These are phyloP conservation scores for Pseudozyma thailandica DNA, from an alignment of 1,284 basidiomycete species.

Conservation along the genomic window DNA sequence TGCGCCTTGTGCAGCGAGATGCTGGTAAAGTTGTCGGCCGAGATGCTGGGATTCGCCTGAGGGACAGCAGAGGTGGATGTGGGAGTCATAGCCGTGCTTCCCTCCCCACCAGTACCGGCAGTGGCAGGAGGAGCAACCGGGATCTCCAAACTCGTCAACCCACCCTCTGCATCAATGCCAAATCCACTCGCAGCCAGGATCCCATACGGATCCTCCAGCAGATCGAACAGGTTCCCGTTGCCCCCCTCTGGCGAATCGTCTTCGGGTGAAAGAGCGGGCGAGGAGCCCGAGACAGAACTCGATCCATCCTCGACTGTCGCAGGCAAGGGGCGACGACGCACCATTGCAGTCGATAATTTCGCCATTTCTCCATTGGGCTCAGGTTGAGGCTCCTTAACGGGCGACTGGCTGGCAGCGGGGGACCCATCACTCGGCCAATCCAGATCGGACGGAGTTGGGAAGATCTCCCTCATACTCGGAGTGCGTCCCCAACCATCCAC, in stretches of 20 bases:
- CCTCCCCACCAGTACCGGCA: not conserved
- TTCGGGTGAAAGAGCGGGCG: constrained; percentile 37
- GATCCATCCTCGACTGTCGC: constrained; percentile 65
- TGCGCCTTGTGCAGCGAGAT: constrained; percentile 56
- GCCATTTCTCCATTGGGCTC: too few species aligned
- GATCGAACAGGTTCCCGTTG: constrained; percentile 45
- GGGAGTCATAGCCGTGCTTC: constrained; percentile 13
- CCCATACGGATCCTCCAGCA: constrained; percentile 66
- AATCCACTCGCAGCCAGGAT: constrained; percentile 59
- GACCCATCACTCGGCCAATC: constrained; percentile 39
- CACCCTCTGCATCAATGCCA: constrained; percentile 39
- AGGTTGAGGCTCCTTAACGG: not conserved
- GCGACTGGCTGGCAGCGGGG: constrained; percentile 9
- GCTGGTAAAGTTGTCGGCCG: constrained; percentile 52
- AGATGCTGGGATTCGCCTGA: constrained; percentile 12
- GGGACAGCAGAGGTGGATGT: constrained; percentile 6
- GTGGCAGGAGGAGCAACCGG: not conserved
- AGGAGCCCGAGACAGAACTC: constrained; percentile 43
- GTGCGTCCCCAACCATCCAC: constrained; percentile 51
- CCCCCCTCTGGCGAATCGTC: constrained; percentile 25
- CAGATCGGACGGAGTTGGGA: constrained; percentile 50
- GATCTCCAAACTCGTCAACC: constrained; percentile 27
- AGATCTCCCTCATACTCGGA: constrained; percentile 51
- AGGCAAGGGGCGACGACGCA: constrained; percentile 51
- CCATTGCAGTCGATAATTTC: constrained; percentile 4